Evolutionary conservation across 2,329 filamentous ascomycete species (phyloP), one percentile per base, ranked within the genome.

Genomic region (Beauveria varroae): DNA sequence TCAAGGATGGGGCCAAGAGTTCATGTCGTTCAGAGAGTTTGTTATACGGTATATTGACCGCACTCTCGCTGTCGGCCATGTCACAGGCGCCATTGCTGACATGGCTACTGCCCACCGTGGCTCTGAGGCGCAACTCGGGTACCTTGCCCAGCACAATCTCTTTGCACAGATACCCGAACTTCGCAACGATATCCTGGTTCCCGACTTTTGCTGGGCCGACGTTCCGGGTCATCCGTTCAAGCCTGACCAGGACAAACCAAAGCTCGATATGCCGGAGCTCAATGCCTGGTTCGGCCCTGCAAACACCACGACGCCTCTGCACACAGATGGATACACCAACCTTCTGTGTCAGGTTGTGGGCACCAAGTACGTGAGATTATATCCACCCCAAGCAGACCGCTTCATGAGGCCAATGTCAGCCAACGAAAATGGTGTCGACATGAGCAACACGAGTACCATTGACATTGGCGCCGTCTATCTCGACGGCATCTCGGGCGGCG

Each of bases 241-340:
- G 53, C 60, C 70, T 44, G 65, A 76, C 65, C 74, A 76, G 60
- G 72, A 75, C 2, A 44, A 20, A n/a, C 26, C 57, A 22, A 53
- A 46, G 49, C 47, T 82, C 14, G 79, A 78, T 7, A 80, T 84
- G 24, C 91, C 91, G 0, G 78, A 89, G 49, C 79, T 96, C 20
- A 96, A 98, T 73, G 92, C 91, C 8, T 99, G 95, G 95, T 88
- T 98, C 65, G 95, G 95, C 0, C 95, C 95, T 0, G 79, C 86
- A 0, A 87, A 86, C 55, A 98, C 95, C 0, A 93, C 96, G 65
- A 96, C 92, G 1, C 95, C 95, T 1, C 79, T 98, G 1, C 95
- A 99, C 73, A 96, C 91, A 1, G 95, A 98, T 69, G 91, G 90
- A 1, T 96, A 97, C 72, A 91, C 97, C 71, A 98, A 98, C 70